These are phyloP conservation scores for Paecilomyces dactylethromorphus DNA, from an alignment of 2,329 filamentous ascomycete species.

Conservation along the genomic window DNA sequence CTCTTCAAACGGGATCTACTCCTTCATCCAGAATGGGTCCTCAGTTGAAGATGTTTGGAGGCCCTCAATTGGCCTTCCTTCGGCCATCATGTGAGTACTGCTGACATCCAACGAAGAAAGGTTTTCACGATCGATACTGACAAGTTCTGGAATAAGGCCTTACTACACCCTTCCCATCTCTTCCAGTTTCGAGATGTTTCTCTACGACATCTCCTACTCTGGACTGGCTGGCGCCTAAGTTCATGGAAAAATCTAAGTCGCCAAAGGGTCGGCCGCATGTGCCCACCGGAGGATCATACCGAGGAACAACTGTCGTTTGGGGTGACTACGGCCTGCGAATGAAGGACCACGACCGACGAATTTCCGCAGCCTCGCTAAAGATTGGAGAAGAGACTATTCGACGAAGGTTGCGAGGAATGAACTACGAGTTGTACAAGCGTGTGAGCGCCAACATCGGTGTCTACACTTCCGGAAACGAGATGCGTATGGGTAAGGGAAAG, in stretches of 20 bases:
- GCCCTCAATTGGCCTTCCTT: slow-evolving; percentile 26
- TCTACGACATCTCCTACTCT: slow-evolving; percentile 58
- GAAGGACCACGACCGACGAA: slow-evolving; percentile 84
- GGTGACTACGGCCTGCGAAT: slow-evolving; percentile 93
- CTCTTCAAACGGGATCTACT: not conserved
- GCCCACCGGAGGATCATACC: slow-evolving; percentile 79
- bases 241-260: slow-evolving; percentile 79
- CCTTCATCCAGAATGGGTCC: slow-evolving; percentile 20
- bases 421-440: slow-evolving; percentile 86
- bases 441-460: slow-evolving; percentile 91
- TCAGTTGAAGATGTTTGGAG: slow-evolving; percentile 28
- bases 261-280: slow-evolving; percentile 82
- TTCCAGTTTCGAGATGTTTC: slow-evolving; percentile 56
- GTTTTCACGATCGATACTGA: slow-evolving; percentile 12
- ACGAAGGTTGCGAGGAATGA: slow-evolving; percentile 77
- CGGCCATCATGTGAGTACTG: slow-evolving; percentile 26
- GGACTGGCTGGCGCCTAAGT: slow-evolving; percentile 77
- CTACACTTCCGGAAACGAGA: slow-evolving; percentile 91
- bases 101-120: slow-evolving; percentile 1
- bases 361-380: slow-evolving; percentile 79
- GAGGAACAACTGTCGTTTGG: slow-evolving; percentile 93
- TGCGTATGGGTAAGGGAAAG: slow-evolving; percentile 99
- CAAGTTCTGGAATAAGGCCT: slow-evolving; percentile 11
- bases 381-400: slow-evolving; percentile 93
- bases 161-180: slow-evolving; percentile 14